Evolutionary conservation across 1,284 basidiomycete species (phyloP).

Genomic region (Agaricales sp.): DNA sequence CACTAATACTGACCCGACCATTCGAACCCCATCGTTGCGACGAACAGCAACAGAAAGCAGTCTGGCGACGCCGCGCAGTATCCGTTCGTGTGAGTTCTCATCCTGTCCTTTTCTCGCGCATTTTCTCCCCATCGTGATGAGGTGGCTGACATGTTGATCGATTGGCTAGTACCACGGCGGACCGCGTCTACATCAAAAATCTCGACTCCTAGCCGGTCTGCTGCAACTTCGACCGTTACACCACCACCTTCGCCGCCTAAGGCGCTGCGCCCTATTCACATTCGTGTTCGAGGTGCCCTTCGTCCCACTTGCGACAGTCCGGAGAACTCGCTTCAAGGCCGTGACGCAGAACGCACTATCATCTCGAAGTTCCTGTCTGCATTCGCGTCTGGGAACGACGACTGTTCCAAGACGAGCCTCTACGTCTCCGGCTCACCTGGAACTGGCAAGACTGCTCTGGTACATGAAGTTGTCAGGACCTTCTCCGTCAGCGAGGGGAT

Average conservation of each 20-base stretch:
- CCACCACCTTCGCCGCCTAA: conserved; percentile 43
- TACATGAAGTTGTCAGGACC: conserved; percentile 41
- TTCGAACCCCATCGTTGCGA: conserved; percentile 27
- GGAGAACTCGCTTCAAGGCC: conserved; percentile 45
- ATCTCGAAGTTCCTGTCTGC: conserved; percentile 48
- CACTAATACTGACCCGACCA: conserved; percentile 25
- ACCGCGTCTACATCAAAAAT: conserved; percentile 27
- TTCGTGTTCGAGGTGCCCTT: conserved; percentile 55
- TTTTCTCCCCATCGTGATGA: conserved; percentile 13
- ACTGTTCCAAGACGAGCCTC: conserved; percentile 29
- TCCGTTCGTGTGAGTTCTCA: conserved; percentile 19
- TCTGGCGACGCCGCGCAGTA: conserved; percentile 29
- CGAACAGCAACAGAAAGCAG: conserved; percentile 36
- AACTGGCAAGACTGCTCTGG: conserved; percentile 74
- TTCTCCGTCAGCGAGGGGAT: conserved; percentile 27
- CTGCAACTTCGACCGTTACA: conserved; percentile 42
- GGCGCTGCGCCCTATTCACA: conserved; percentile 36
- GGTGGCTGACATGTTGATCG: conserved; percentile 4
- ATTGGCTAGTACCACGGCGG: conserved; percentile 23
- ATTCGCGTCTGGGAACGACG: conserved; percentile 23
- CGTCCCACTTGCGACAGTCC: conserved; percentile 54
- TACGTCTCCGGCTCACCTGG: conserved; percentile 77
- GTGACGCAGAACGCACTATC: conserved; percentile 44
- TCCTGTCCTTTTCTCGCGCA: conserved; percentile 7
- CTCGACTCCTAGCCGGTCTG: conserved; percentile 28